Base-by-base conservation (phyloP, 805 yeast species). In the Barnettozyma sp. region DNA sequence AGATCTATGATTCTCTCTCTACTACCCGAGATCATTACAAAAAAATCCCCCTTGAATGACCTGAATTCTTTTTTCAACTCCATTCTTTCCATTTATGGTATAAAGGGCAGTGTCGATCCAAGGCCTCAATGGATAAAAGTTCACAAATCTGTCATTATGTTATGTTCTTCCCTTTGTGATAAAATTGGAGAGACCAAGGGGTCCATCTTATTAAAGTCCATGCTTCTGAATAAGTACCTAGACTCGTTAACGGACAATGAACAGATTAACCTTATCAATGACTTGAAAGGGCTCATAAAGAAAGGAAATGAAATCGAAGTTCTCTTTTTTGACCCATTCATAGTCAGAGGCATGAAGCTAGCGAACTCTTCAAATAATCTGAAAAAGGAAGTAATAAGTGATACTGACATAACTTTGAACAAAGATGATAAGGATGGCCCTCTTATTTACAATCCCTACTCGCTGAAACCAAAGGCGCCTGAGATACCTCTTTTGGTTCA, bases 271-370 rank as follows among this genome's bases (percentile, higher is more conserved):
- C 41, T 71, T 3, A 56, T 60, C 40, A 41, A 46, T 6, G 56
- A 52, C 3, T 46, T 79, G 8, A 60, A 54, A 22, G 32, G 54
- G 28, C 36, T 58, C 8, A 34, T 48, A 5, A 51, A 42, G 11
- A n/a, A 19, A 4, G 14, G 28, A 18, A 19, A 34, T 11, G 46
- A 42, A 2, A 33, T 42, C 12, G 49, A 58, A 10, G 44, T 63
- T 10, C 58, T 63, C 1, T 85, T 84, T 49, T 84, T 94, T 84
- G 96, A 90, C 55, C 76, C 79, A 1, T 70, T 66, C 38, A 38
- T 90, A 7, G 60, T 84, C 1, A 63, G 88, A 41, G 69, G 66
- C 19, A 60, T 77, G 8, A 50, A 55, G 16, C 54, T 75, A 2
- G 48, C 56, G 7, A 50, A 52, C 25, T 41, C 55, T 8, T 50